Conservation (phyloP, 495 filamentous ascomycete genomes). For the Xanthoparmelia taractica region DNA sequence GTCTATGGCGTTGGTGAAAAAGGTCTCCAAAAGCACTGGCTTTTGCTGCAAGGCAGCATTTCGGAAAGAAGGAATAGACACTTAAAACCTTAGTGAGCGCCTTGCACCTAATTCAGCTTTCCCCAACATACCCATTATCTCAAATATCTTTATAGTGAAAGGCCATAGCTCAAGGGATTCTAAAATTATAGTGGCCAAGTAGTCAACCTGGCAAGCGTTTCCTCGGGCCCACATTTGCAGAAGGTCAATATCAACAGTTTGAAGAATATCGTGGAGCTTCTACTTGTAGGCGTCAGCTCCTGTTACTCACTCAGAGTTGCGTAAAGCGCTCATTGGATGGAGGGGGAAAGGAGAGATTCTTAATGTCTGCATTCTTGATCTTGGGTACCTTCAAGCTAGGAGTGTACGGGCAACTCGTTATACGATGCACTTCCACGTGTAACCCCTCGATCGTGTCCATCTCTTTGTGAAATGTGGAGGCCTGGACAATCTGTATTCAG, state of each 20-base stretch:
- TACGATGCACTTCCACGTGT: conserved; percentile 15
- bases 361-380: neutral
- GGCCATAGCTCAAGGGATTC: conserved; percentile 40
- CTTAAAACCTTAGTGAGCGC: conserved; percentile 25
- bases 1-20: conserved; percentile 34
- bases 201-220: conserved; percentile 42
- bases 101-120: neutral
- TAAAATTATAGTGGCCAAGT: conserved; percentile 37
- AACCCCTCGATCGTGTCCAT: conserved; percentile 30
- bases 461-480: conserved; percentile 64
- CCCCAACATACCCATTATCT: conserved; percentile 34
- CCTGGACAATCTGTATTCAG: neutral
- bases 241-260: conserved; percentile 15
- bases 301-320: neutral
- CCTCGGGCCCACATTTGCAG: conserved; percentile 37
- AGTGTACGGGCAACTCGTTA: conserved; percentile 16
- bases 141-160: conserved; percentile 35
- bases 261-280: conserved; percentile 35
- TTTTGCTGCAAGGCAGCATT: conserved; percentile 37
- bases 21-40: conserved; percentile 37
- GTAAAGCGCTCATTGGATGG: neutral
- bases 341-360: neutral
- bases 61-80: conserved; percentile 29
- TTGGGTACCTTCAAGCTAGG: conserved; percentile 18
- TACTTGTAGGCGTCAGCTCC: conserved; percentile 21